Base-by-base conservation (phyloP, 225 moss, liverwort and hornwort genomes). In the Neckera pumila region DNA sequence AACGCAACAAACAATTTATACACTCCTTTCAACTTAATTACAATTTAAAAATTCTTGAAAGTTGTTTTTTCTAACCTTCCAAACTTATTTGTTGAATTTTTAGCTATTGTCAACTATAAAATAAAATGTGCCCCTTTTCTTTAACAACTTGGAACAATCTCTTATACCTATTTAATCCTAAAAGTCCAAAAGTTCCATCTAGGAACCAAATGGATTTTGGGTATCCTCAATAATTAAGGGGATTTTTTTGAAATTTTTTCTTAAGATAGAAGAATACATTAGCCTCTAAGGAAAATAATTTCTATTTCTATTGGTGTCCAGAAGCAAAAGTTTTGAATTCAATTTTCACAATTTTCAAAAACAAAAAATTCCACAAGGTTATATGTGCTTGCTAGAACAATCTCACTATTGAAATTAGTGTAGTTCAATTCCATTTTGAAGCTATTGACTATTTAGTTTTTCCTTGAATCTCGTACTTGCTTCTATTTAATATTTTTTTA, bases 381-480 rank as follows among this genome's bases (percentile, higher is more conserved):
- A 22, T 7, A 0, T 22, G 7, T 38, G 23, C 40, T 38, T 38
- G 4, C 25, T 25, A 8, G 3, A 40, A 70, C 5, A 40, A 70
- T 70, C 25, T 40, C 3, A 25, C 2, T 0, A 0, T 40, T 40
- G 25, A 2, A 1, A 25, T 25, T 25, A 70, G 8, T 14, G 5
- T 40, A 1, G 8, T 8, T 25, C 40, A 70, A 70, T 40, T 70
- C 40, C 8, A 40, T n/a, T 10, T 20, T 66, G 9, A n/a, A 66
- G 66, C 66, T 36, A 36, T 36, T 66, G 11, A 66, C 10, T 21
- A 3, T 36, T 18, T 34, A 36, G 0, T 66, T 21, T 65, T 67
- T 12, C 11, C 4, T 12, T 67, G 3, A 67, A 21, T n/a, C 7
- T 20, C 2, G 2, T 36, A 11, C 2, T 0, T 65, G 0, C 1